phyloP scores from a whole-genome alignment of 2,329 filamentous ascomycete genomes.

The Talaromyces sp. region DNA sequence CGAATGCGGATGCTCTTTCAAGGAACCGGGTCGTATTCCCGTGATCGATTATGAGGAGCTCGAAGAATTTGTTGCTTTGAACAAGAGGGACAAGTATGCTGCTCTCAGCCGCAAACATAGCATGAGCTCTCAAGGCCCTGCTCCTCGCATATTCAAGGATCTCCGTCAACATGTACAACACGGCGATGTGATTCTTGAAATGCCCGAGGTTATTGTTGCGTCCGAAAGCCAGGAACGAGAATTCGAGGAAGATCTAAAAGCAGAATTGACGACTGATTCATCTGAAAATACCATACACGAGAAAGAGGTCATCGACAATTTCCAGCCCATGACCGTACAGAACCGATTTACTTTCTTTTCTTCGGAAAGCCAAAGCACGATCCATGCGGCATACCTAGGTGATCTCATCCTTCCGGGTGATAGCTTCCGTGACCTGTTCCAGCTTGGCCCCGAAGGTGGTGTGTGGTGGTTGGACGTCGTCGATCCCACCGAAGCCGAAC shows the following conservation, averaged over 20 bases:
- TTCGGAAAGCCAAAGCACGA: conserved; percentile 87
- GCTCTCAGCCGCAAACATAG: conserved; percentile 39
- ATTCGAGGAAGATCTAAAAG: conserved; percentile 28
- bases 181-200: conserved; percentile 25
- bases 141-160: conserved; percentile 59
- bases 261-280: conserved; percentile 20
- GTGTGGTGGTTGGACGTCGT: conserved; percentile 99
- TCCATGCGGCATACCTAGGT: conserved; percentile 84
- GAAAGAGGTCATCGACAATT: conserved; percentile 32
- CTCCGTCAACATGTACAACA: conserved; percentile 49
- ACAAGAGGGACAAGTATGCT: conserved; percentile 47
- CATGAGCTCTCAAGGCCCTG: conserved; percentile 50
- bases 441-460: conserved; percentile 65
- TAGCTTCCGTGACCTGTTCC: conserved; percentile 83
- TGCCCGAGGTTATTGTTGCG: conserved; percentile 36
- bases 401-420: conserved; percentile 87
- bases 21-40: conserved; percentile 72
- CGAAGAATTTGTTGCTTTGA: conserved; percentile 79
- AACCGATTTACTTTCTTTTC: conserved; percentile 97
- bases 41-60: conserved; percentile 90
- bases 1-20: conserved; percentile 80
- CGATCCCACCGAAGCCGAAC: conserved; percentile 83
- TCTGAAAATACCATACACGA: conserved; percentile 25
- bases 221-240: conserved; percentile 27
- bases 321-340: conserved; percentile 54